phyloP scores from a whole-genome alignment of 805 yeast species.

The Nakazawaea ishiwadae region DNA sequence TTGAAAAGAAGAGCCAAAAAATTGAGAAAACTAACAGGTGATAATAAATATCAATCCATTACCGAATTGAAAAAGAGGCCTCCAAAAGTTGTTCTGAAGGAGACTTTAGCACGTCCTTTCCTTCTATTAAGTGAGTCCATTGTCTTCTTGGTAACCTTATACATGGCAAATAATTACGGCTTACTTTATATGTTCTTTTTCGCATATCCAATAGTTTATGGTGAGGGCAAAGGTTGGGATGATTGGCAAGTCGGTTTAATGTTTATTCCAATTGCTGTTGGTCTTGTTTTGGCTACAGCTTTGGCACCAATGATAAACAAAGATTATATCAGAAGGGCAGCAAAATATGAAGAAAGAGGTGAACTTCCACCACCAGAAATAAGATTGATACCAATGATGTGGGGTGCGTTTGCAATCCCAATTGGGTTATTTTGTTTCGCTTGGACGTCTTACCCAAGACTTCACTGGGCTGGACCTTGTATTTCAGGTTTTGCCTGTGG shows the following conservation, averaged over 20 bases:
- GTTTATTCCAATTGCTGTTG: constrained; percentile 56
- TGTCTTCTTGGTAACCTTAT: constrained; percentile 50
- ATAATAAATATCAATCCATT: constrained; percentile 42
- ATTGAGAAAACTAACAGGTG: constrained; percentile 46
- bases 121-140: constrained; percentile 45
- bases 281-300: constrained; percentile 38
- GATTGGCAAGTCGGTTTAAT: constrained; percentile 51
- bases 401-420: constrained; percentile 51
- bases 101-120: constrained; percentile 47
- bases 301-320: constrained; percentile 40
- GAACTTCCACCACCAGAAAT: constrained; percentile 50
- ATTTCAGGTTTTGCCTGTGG: constrained; percentile 50
- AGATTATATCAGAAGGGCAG: constrained; percentile 42
- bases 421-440: constrained; percentile 47
- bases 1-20: constrained; percentile 51
- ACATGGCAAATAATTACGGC: constrained; percentile 57
- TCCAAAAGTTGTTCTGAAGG: constrained; percentile 34
- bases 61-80: constrained; percentile 41
- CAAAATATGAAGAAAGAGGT: constrained; percentile 38
- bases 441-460: constrained; percentile 44
- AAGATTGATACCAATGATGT: constrained; percentile 52
- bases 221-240: constrained; percentile 52
- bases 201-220: constrained; percentile 53
- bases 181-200: constrained; percentile 59
- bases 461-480: constrained; percentile 57